These are phyloP conservation scores for Hippophae gyantsensis DNA, from an alignment of 306 rosid genomes.

Conservation along the genomic window DNA sequence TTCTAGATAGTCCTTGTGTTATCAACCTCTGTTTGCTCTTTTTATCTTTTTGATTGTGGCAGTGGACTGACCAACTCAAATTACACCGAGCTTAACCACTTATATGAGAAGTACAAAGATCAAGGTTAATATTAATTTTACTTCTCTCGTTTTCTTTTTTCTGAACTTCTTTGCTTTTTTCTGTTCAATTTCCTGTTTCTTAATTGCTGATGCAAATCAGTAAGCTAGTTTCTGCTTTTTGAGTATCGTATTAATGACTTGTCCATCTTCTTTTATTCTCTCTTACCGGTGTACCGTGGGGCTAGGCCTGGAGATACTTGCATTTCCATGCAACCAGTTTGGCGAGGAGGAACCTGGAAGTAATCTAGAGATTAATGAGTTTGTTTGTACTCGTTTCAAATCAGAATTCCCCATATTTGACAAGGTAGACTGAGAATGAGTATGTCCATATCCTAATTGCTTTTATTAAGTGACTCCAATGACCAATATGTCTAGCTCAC, in stretches of 20 bases:
- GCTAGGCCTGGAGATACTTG: slow-evolving; percentile 71
- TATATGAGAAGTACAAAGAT: slow-evolving; percentile 58
- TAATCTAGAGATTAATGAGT: slow-evolving; percentile 65
- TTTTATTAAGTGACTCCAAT: too few species aligned
- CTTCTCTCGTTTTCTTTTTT: background rate
- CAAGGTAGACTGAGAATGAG: slow-evolving; percentile 37
- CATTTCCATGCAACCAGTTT: slow-evolving; percentile 88
- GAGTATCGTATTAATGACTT: too few species aligned
- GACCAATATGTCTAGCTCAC: too few species aligned
- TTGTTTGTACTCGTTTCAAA: slow-evolving; percentile 77
- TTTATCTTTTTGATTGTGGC: slow-evolving; percentile 20
- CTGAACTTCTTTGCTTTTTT: background rate
- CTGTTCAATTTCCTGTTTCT: too few species aligned
- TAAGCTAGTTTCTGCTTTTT: too few species aligned
- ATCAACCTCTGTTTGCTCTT: slow-evolving; percentile 3
- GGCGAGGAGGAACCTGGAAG: slow-evolving; percentile 79
- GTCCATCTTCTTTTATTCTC: too few species aligned
- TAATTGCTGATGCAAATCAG: too few species aligned
- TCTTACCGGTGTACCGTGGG: background rate
- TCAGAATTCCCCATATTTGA: slow-evolving; percentile 78
- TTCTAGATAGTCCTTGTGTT: background rate
- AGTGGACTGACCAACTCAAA: slow-evolving; percentile 88
- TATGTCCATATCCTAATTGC: too few species aligned
- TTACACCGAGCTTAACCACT: slow-evolving; percentile 71
- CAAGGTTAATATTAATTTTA: slow-evolving; percentile 37